Evolutionary conservation across 495 filamentous ascomycete genomes (phyloP), one percentile per base, ranked within the genome.

Genomic region (Penicillium lagena): DNA sequence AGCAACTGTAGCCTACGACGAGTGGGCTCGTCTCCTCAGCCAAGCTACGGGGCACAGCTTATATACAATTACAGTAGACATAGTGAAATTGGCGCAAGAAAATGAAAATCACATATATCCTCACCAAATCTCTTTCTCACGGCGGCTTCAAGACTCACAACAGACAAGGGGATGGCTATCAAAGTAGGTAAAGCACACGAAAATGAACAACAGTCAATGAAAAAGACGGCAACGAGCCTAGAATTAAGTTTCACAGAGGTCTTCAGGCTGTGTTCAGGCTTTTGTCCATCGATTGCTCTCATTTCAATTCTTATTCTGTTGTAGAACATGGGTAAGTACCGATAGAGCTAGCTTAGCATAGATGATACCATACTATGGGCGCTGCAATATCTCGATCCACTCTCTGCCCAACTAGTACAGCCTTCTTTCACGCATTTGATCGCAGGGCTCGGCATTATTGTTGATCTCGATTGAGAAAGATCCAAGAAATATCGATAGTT

Each of bases 341-440:
- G 30, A 32, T 32, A 32, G 30, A 32, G 30, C 30, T 32, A 32
- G 30, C 30, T 32, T 11, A 32, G 30, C 30, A 11, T 32, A 11
- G 30, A n/a, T 32, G n/a, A n/a, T n/a, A 35, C 13, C 27, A 13
- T 45, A 45, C 42, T 45, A 38, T 45, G 42, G 15, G 34, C 32
- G 31, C 34, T 37, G 28, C 42, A 45, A 38, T 29, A 45, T 31
- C 28, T 37, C 42, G 42, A 45, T 30, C 42, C 42, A 13, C 35
- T 38, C 35, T 45, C 42, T n/a, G 42, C 42, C 42, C 42, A 45
- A 13, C 8, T 31, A 38, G 7, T 38, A 17, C 35, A 45, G 42
- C 42, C 42, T 38, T 45, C 34, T 38, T 45, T 45, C 14, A 45
- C 35, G 28, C 42, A 45, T 30, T 35, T 45, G 35, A 45, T 45